Evolutionary conservation across 139 green algal species (phyloP), one percentile per base, ranked within the genome.

Genomic region (Chlorella sp.): DNA sequence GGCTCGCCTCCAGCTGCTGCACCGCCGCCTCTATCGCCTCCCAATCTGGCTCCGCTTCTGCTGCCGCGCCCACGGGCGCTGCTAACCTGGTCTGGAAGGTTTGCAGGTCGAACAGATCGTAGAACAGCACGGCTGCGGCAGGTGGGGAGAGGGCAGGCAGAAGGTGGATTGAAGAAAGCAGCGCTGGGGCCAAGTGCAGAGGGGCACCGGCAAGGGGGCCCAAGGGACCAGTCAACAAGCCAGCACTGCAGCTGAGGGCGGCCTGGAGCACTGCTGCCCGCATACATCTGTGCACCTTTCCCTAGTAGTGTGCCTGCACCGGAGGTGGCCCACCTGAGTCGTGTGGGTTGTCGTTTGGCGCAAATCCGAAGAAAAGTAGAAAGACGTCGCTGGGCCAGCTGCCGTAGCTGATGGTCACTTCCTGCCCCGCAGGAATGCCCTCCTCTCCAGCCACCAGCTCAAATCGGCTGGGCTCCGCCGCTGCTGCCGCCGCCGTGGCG

Each of bases 351-450:
- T 51, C 22, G 24, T 51, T 17, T 0, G 92, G 93, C 41, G 93
- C 75, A 43, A 95, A 96, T 11, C 91, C 93, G 77, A 95, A 95
- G 58, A 94, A 92, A 43, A 95, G 84, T 64, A 94, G 86, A 83
- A 95, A 94, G 13, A 93, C 85, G 40, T 93, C 91, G 36, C 88
- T 89, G 38, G 89, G 87, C 87, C 93, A 95, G 28, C 81, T n/a
- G 56, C 93, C 92, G 77, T 95, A 96, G 58, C 81, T 89, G 68
- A 94, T 95, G 6, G 82, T 92, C 19, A 95, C 87, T 60, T 93
- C 90, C 51, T 93, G 83, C 16, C 87, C 87, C 19, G 62, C 34
- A 9, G n/a, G 67, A 36, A 88, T 36, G 28, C 84, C 84, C 7
- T n/a, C 14, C 38, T 79, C 65, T 4, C 77, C 64, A 6, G 76